Conservation (phyloP, 2,329 filamentous ascomycete species). For the Cytospora piceae region DNA sequence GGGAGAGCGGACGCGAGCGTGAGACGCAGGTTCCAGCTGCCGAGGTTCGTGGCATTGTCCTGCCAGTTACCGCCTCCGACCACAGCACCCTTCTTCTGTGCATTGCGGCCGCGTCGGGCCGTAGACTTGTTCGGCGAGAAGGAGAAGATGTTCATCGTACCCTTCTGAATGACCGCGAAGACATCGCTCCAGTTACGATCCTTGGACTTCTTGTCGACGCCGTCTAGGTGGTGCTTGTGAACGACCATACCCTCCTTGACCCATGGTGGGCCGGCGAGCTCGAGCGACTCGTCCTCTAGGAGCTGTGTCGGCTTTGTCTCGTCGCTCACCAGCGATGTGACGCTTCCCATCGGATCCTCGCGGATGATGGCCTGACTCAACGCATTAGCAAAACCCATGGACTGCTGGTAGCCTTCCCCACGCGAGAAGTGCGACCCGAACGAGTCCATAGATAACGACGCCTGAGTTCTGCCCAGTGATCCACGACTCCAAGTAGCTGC, state of each 20-base stretch:
- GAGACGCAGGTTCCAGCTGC: constrained; percentile 85
- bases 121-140: constrained; percentile 83
- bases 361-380: constrained; percentile 95
- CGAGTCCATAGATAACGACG: constrained; percentile 90
- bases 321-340: constrained; percentile 60
- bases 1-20: constrained; percentile 90
- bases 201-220: constrained; percentile 87
- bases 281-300: constrained; percentile 89
- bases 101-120: constrained; percentile 52
- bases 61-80: constrained; percentile 98
- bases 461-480: constrained; percentile 87
- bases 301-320: constrained; percentile 65
- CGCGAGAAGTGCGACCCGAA: constrained; percentile 76
- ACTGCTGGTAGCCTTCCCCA: constrained; percentile 85
- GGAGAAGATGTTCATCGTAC: constrained; percentile 90
- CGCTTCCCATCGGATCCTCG: constrained; percentile 66
- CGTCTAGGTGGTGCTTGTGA: constrained; percentile 94
- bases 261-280: constrained; percentile 94
- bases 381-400: constrained; percentile 96
- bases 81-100: constrained; percentile 60
- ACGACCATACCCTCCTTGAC: constrained; percentile 95
- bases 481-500: constrained; percentile 97
- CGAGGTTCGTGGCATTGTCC: constrained; percentile 89
- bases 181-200: constrained; percentile 94
- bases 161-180: constrained; percentile 95